Base-by-base conservation (phyloP, 257 asterid genomes). In the Ligustrum vulgare region DNA sequence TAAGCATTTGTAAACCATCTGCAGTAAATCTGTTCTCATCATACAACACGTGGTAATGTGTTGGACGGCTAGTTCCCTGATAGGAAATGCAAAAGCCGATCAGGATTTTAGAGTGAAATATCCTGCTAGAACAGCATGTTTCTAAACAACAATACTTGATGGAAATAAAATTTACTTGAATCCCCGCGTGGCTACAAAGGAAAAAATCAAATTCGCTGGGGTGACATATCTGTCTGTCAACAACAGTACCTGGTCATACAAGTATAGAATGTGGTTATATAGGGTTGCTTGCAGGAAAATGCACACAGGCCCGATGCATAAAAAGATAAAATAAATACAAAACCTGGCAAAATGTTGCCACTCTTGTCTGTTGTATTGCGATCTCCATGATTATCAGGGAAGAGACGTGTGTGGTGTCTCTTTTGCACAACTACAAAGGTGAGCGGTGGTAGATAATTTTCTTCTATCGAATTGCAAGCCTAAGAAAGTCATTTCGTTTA, bases 351-450 rank as follows among this genome's bases (percentile, higher is more conserved):
- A 70, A 94, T 90, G 72, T 94, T 94, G 23, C 98, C 97, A 78
- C 98, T 94, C 85, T n/a, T 89, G 78, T 94, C 98, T 0, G 93
- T 89, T 3, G 75, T 1, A 0, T 5, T 1, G 6, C 82, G 80
- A 63, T 90, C 92, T 1, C 72, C n/a, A 39, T 89, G 94, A 49
- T 72, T 73, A 3, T 67, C 84, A 25, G 98, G 81, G 67, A 94
- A 94, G 16, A 94, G 86, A 1, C 98, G 97, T 0, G 98, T 92
- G 58, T 94, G 98, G 63, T 94, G 98, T 58, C 98, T 87, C 90
- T 94, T 94, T 75, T 94, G 98, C 73, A 92, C 98, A 34, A 94
- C 98, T 2, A 94, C 80, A 69, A 94, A 92, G 15, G 98, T 94
- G 2, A 92, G 79, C 18, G 47, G 79, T 0, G 98, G 98, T 72